phyloP scores from a whole-genome alignment of 1,284 basidiomycete genomes.

The Tylopilus sp. region DNA sequence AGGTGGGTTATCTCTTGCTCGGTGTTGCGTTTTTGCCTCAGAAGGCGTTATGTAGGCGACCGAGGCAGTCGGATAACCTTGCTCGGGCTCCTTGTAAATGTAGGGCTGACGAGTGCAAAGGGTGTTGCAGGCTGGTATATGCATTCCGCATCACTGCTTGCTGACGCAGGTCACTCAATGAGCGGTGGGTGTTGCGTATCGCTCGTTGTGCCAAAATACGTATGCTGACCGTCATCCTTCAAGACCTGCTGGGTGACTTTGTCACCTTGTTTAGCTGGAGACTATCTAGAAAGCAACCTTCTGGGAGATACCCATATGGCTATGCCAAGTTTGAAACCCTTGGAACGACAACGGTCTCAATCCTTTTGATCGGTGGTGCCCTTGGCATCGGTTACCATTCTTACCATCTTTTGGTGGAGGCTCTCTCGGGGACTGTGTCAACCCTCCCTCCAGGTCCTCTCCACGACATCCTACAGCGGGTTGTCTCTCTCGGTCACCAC shows the following conservation, averaged over 20 bases:
- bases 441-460: constrained; percentile 56
- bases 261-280: constrained; percentile 93
- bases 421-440: constrained; percentile 57
- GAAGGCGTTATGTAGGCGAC: constrained; percentile 49
- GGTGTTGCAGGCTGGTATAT: constrained; percentile 82
- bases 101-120: constrained; percentile 80
- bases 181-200: constrained; percentile 64
- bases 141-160: constrained; percentile 89
- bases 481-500: constrained; percentile 53
- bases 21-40: constrained; percentile 6
- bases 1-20: constrained; percentile 41
- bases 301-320: constrained; percentile 77
- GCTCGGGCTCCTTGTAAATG: constrained; percentile 82
- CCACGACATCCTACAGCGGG: constrained; percentile 56
- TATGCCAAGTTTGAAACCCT: constrained; percentile 95
- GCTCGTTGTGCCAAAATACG: constrained; percentile 1
- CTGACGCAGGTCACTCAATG: constrained; percentile 93
- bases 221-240: constrained; percentile 3
- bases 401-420: constrained; percentile 72
- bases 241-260: constrained; percentile 85
- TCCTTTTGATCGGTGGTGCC: constrained; percentile 83
- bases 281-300: constrained; percentile 78
- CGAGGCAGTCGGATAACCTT: constrained; percentile 82
- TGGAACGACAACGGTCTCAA: constrained; percentile 80
- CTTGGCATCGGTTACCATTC: constrained; percentile 94